Evolutionary conservation across 805 yeast genomes (phyloP), one percentile per base, ranked within the genome.

Genomic region (Saturnispora mendoncae): DNA sequence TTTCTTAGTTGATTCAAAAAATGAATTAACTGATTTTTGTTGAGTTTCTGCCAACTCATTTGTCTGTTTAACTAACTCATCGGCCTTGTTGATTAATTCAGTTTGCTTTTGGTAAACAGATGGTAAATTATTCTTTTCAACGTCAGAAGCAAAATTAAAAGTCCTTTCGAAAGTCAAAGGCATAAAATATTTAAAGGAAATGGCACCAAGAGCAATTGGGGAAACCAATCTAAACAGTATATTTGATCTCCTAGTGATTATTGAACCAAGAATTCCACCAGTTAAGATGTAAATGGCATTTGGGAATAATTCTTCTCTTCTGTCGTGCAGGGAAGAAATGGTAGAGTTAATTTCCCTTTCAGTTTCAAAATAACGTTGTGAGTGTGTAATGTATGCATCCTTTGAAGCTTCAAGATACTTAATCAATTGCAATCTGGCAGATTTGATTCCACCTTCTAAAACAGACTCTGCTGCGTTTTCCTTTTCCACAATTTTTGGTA

Each of bases 121-220:
- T 4, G 94, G 94, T 33, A 79, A 60, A 41, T 69, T 65, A 20
- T 69, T 60, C 55, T 74, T 62, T 58, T 86, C 92, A 46, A 74
- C 65, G 41, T 65, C 61, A 76, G 84, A 78, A 3, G 72, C 61
- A 51, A 78, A 74, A 6, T 63, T 58, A 12, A 71, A 61, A 7
- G 84, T 74, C 57, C 81, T 84, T 32, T 54, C 52, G 52, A 74
- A 84, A 0, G 95, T 86, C 38, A 69, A 61, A 14, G 95, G 95
- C 52, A 84, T 68, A 51, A 83, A 78, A 57, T 73, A 69, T 45
- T 67, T 73, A 63, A 86, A 84, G 0, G 90, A 76, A 5, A 65
- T 71, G 23, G 72, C 46, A 12, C 88, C 92, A 40, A 80, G 68
- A 0, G 66, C 61, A 2, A 78, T 42, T 1, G 95, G 95, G 13